These are phyloP conservation scores for Mimosa pudica DNA, from an alignment of 306 rosid genomes.

Conservation along the genomic window DNA sequence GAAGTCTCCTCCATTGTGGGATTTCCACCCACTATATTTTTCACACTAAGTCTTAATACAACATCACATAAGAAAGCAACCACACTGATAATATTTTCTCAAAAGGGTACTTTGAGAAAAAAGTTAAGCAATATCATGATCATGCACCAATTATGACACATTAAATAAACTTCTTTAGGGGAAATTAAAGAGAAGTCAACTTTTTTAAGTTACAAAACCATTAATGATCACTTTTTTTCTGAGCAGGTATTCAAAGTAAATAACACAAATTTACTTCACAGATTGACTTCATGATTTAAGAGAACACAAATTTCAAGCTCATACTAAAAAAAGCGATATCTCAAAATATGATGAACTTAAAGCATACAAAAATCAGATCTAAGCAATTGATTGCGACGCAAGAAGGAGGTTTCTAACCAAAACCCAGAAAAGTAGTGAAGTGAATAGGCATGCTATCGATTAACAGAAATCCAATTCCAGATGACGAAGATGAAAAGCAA, in stretches of 20 bases:
- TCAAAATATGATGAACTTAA: neutral
- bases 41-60: neutral
- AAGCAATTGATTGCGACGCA: constrained; percentile 20
- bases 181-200: no score
- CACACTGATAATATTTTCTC: neutral
- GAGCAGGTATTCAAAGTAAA: constrained; percentile 1
- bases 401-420: neutral
- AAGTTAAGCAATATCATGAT: neutral
- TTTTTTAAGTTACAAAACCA: neutral
- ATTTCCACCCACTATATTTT: neutral
- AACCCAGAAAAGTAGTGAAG: neutral
- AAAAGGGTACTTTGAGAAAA: neutral
- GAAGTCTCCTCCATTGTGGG: constrained; percentile 10
- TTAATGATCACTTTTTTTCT: neutral
- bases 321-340: neutral
- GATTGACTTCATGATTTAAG: neutral
- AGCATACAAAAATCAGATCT: constrained; percentile 28
- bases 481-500: constrained; percentile 6
- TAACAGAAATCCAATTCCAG: constrained; percentile 22
- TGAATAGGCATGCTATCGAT: neutral
- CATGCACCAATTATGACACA: neutral
- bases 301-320: neutral
- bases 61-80: constrained; percentile 13
- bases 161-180: no score
- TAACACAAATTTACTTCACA: neutral